phyloP scores from a whole-genome alignment of 1,284 basidiomycete genomes.

The Apiotrichum gamsii region DNA sequence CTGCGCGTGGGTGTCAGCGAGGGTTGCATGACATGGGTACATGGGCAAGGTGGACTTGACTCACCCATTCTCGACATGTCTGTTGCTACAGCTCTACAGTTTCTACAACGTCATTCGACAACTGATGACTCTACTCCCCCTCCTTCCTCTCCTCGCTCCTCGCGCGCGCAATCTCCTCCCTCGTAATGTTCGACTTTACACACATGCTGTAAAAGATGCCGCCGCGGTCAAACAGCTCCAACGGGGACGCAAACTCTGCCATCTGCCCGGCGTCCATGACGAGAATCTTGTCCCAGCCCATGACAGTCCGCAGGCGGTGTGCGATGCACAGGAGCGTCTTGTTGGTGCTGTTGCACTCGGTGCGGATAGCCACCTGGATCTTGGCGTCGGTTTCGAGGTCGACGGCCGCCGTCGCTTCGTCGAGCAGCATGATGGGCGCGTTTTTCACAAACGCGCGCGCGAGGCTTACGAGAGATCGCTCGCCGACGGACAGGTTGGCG shows the following conservation, averaged over 20 bases:
- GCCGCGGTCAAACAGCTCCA: slow-evolving; percentile 62
- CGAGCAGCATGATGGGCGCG: slow-evolving; percentile 56
- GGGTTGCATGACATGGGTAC: too few relatives aligned
- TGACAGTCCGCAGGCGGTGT: slow-evolving; percentile 66
- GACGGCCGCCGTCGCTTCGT: slow-evolving; percentile 51
- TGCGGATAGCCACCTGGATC: slow-evolving; percentile 62
- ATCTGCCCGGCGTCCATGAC: slow-evolving; percentile 62
- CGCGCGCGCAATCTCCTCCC: too few relatives aligned
- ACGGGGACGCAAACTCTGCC: slow-evolving; percentile 70
- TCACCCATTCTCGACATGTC: too few relatives aligned
- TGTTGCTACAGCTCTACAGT: too few relatives aligned
- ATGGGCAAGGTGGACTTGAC: too few relatives aligned
- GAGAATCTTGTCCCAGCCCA: slow-evolving; percentile 68
- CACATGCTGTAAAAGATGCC: slow-evolving; percentile 73
- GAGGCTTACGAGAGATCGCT: slow-evolving; percentile 61
- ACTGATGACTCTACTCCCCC: too few relatives aligned
- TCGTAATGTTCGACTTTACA: slow-evolving; percentile 61
- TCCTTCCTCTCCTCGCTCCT: too few relatives aligned
- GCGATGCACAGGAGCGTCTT: slow-evolving; percentile 64
- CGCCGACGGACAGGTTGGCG: slow-evolving; percentile 63
- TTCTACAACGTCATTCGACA: too few relatives aligned
- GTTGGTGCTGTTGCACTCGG: slow-evolving; percentile 59
- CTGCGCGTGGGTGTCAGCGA: too few relatives aligned
- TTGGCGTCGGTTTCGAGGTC: slow-evolving; percentile 66
- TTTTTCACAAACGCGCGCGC: slow-evolving; percentile 59